phyloP scores from a whole-genome alignment of 2,329 filamentous ascomycete species.

The Colletotrichum phormii region DNA sequence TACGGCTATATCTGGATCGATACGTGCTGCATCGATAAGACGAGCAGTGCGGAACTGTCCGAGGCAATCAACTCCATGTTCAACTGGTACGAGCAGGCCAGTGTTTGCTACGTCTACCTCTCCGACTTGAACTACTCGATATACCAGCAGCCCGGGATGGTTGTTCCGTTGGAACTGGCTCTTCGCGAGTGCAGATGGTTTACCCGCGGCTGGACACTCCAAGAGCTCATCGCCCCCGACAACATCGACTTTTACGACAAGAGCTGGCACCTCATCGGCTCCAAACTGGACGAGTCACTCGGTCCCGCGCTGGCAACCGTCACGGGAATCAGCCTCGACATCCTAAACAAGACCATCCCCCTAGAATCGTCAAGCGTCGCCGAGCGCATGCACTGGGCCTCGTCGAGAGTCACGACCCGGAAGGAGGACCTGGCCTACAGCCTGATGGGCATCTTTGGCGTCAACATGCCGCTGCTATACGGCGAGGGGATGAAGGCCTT shows the following conservation, averaged over 20 bases:
- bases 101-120: constrained; percentile 39
- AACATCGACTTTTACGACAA: constrained; percentile 24
- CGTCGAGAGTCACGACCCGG: constrained; percentile 39
- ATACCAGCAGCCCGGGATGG: not conserved
- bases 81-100: constrained; percentile 36
- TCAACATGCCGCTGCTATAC: constrained; percentile 44
- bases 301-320: constrained; percentile 39
- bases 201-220: constrained; percentile 35
- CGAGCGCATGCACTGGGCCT: constrained; percentile 44
- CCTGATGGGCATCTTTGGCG: constrained; percentile 42
- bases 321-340: constrained; percentile 42
- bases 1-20: constrained; percentile 42
- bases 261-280: constrained; percentile 37
- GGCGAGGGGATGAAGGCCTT: constrained; percentile 43
- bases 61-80: constrained; percentile 41
- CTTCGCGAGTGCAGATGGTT: constrained; percentile 27
- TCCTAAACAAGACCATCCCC: constrained; percentile 30
- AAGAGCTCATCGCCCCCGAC: constrained; percentile 33
- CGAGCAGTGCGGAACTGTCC: constrained; percentile 37
- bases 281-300: constrained; percentile 28
- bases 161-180: not conserved
- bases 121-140: constrained; percentile 17
- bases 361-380: constrained; percentile 41
- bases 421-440: constrained; percentile 43
- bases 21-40: constrained; percentile 43